Percentiles rank a stretch among this genome's conserved stretches.
Conservation (phyloP, 2,329 filamentous ascomycete genomes). For the Fusarium globosum region DNA sequence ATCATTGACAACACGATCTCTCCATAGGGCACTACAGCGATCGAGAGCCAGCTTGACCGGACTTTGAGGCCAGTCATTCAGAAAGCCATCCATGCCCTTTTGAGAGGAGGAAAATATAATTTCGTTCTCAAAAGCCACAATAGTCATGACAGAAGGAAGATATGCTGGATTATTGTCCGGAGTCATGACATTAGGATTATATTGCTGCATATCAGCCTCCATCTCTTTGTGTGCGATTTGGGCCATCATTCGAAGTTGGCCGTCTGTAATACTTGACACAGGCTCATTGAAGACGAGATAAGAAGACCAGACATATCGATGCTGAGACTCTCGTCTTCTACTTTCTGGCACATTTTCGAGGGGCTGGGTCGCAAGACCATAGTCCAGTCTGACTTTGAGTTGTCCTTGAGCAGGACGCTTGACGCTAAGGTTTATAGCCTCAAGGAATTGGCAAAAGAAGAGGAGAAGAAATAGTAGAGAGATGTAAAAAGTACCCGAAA, state of each 20-base stretch:
- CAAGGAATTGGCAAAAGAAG: background rate
- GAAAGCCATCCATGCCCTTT: background rate
- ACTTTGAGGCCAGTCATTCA: background rate
- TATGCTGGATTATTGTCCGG: too few relatives aligned
- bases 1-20: background rate
- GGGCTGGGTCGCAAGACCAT: background rate
- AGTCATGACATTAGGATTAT: too few relatives aligned
- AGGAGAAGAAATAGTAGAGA: too few relatives aligned
- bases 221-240: background rate
- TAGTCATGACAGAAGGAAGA: background rate
- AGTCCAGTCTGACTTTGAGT: background rate
- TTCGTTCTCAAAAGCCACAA: slow-evolving; percentile 5
- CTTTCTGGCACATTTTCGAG: too few relatives aligned
- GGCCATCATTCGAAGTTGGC: too few relatives aligned
- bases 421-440: background rate
- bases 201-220: background rate
- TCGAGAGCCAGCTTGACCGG: background rate
- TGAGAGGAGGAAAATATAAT: slow-evolving; percentile 8
- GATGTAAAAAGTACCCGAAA: too few relatives aligned
- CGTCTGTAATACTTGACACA: too few relatives aligned
- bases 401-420: background rate
- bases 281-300: background rate
- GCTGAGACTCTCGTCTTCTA: too few relatives aligned
- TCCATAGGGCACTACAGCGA: background rate
- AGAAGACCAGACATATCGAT: background rate